Evolutionary conservation across 2,329 filamentous ascomycete species (phyloP), one percentile per base, ranked within the genome.

Genomic region (Escovopsis sp.): DNA sequence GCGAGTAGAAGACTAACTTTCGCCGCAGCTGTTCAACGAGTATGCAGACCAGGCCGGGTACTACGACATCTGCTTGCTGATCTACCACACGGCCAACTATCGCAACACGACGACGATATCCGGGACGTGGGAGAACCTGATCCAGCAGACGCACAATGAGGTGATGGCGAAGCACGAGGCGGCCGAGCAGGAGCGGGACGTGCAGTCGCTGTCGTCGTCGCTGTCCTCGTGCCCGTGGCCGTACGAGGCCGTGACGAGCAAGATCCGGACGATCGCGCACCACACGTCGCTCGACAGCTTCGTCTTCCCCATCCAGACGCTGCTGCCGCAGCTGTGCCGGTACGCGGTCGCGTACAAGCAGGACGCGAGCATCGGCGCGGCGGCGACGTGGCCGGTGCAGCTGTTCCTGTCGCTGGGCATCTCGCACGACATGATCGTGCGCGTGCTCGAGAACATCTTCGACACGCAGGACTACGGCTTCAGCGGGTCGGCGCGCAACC

Each of bases 1-100:
- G 21, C 32, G 12, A 19, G 27, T 17, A 16, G 25, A 34, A 37
- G 14, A 33, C 49, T 51, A 35, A 53, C 39, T 14, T 14, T 5
- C 7, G 12, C 18, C 17, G 3, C 49, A 92, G 76, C 74, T 98
- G n/a, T 98, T 85, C 62, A 93, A 96, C 53, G 65, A 76, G 43
- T 98, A 86, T 49, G 85, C 87, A 37, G 87, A 94, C 51, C 79
- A 84, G 49, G 90, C 85, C 2, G 79, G 76, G 34, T 98, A 98
- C 65, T 88, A 86, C 59, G 90, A 96, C 53, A 72, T 98, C 34
- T 94, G 84, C 52, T 72, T 98, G 8, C 68, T 88, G 40, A 94
- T 98, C 49, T 96, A 87, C 63, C 80, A 92, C 55, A 74, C 80
- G 1, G 88, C 88, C 31, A 86, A 96, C 56, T 84, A 93, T 62